Evolutionary conservation across 1,284 basidiomycete genomes (phyloP), one percentile per base, ranked within the genome.

Genomic region (Sanguinoderma infundibulare): DNA sequence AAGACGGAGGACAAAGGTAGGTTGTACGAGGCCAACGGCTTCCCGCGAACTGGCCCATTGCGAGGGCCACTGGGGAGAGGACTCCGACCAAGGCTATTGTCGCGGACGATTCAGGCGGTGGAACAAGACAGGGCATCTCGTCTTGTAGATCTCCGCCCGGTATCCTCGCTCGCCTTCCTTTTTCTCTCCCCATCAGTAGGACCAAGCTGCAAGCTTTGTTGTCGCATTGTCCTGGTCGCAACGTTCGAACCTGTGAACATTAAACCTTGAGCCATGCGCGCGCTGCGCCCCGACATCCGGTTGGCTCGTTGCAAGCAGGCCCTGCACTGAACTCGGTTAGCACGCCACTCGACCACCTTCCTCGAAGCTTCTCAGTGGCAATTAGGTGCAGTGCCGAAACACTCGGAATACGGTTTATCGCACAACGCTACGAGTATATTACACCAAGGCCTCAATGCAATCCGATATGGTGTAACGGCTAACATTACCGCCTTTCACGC

Each of bases 401-500:
- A 32, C 22, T 50, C n/a, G 28, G 32, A 30, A 34, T 22, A 7
- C 32, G 12, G 12, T 2, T 9, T 22, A 40, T 20, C 20, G 28
- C 17, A 35, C 5, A 3, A 5, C 15, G 5, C 14, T 1, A 47
- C 17, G 0, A 8, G 17, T 4, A n/a, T 9, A 30, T 30, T 17
- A 28, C 15, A 4, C 24, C n/a, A 3, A 35, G 8, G 6, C 7
- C 8, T 17, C 1, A 0, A 32, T 28, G 5, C 40, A 55, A 47
- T 70, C 69, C 69, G 85, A 79, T 86, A 86, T 85, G 85, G 83
- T 87, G 85, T 87, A 86, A 86, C 77, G 85, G 85, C 83, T 83
- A 86, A 86, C 85, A 86, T 86, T 86, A 79, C 83, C 83, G 84
- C 85, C 85, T 86, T 81, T 86, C 84, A 86, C 83, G 86, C 87